Base-by-base conservation (phyloP, 176 grass and related monocot species). In the Raddia distichophylla region DNA sequence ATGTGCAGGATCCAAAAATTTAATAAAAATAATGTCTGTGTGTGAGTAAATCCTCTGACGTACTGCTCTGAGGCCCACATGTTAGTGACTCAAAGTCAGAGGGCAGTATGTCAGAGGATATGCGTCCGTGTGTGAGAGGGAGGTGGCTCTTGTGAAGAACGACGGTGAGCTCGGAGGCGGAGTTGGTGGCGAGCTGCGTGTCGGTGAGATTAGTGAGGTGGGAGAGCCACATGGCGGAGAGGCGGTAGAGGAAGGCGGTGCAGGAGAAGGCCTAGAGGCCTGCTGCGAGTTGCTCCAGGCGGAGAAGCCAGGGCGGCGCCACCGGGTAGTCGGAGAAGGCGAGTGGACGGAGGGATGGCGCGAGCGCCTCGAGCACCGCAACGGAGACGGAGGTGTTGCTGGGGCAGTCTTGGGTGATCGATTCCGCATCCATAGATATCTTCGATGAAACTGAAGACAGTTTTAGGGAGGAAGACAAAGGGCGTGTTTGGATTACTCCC, bases 91-190 rank as follows among this genome's bases (percentile, higher is more conserved):
- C n/a, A n/a, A n/a, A n/a, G n/a, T n/a, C n/a, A n/a, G n/a, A n/a
- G n/a, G n/a, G n/a, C n/a, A n/a, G n/a, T n/a, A n/a, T n/a, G n/a
- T n/a, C n/a, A n/a, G n/a, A n/a, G n/a, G n/a, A n/a, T n/a, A n/a
- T n/a, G n/a, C n/a, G 27, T 27, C 1, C 1, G 27, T 27, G 27
- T 27, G 27, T 27, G 27, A 27, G 27, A 27, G 27, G 27, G 20
- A 99, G 88, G 59, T 48, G 82, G 37, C 37, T 79, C 96, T 93
- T 99, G 63, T 90, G 84, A 34, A 99, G 50, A 99, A 99, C 79
- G 47, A 99, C 63, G 73, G 86, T 55, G 68, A 90, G 73, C 52
- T 92, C 57, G 50, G 80, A 56, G 22, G 84, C 22, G 37, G 86
- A 78, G 45, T 55, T 64, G 20, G 84, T 72, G 19, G 86, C 83